Percentiles rank a stretch among this genome's conserved stretches.
Conservation (phyloP, 139 green algal genomes). For the Zygnema circumcarinatum region DNA sequence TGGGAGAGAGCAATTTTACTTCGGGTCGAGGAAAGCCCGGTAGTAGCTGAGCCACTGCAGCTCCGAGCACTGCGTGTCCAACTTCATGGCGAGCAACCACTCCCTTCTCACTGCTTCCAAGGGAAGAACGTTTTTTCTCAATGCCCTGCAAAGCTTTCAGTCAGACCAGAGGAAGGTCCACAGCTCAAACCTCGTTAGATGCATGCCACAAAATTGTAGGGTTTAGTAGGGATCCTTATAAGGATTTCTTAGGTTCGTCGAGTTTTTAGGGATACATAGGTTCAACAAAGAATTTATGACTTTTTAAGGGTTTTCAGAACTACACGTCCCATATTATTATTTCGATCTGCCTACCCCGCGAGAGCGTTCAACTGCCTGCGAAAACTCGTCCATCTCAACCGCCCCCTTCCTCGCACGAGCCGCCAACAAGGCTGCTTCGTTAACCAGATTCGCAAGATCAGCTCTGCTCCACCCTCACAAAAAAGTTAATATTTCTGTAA, state of each 20-base stretch:
- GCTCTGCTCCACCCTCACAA: conserved; percentile 68
- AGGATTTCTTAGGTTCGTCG: too few species aligned
- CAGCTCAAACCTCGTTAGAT: too few species aligned
- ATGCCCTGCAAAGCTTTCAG: conserved; percentile 74
- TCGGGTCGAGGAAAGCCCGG: conserved; percentile 59
- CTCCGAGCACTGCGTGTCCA: conserved; percentile 87
- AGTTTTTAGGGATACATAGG: too few species aligned
- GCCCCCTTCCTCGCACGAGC: conserved; percentile 66
- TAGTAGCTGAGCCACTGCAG: conserved; percentile 75
- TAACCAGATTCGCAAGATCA: conserved; percentile 95
- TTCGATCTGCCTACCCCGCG: conserved; percentile 38
- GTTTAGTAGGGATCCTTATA: too few species aligned
- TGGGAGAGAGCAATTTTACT: not conserved
- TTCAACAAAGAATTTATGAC: too few species aligned
- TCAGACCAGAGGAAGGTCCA: too few species aligned
- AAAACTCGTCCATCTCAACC: conserved; percentile 70
- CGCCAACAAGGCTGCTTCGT: conserved; percentile 88
- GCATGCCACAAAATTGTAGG: too few species aligned
- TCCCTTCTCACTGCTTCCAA: conserved; percentile 80
- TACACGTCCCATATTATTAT: too few species aligned
- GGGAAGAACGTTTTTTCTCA: conserved; percentile 89
- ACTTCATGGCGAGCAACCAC: conserved; percentile 88
- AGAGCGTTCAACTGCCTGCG: conserved; percentile 55
- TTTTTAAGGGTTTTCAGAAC: too few species aligned
- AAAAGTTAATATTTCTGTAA: not conserved